Base-by-base conservation (phyloP, 768 basidiomycete species). In the Termitomyces sp. region DNA sequence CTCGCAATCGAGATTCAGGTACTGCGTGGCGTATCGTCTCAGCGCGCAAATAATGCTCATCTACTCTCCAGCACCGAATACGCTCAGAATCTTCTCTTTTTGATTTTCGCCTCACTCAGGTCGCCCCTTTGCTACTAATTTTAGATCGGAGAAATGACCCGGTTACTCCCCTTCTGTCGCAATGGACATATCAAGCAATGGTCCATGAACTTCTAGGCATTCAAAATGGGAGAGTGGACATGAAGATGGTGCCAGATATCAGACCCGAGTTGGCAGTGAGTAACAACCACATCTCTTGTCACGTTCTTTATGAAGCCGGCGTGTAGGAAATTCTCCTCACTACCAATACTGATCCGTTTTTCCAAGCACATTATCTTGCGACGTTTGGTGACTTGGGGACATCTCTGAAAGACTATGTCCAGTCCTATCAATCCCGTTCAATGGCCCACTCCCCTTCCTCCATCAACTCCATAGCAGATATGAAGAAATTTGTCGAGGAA, bases 171-270 rank as follows among this genome's bases (percentile, higher is more conserved):
- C 74, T 98, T 37, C 79, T 98, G 31, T 93, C 93, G 2, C 97
- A 98, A 71, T 98, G 97, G 97, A 98, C 97, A 25, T 98, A 98
- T 73, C 96, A 98, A 69, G 97, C 96, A 1, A 98, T 98, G 95
- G 97, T 98, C 0, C 97, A 99, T 66, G 97, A 98, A 69, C 77
- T 97, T 14, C 73, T 98, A 7, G 89, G 91, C 2, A 97, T 99
- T 45, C 87, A 90, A 59, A 98, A 98, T 67, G 96, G 96, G 19
- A 82, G 97, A 57, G 95, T 98, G 4, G 86, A 92, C 66, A 72
- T 96, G 44, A 84, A 82, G 59, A 74, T 83, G 59, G 92, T 95
- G 35, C 93, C 93, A 14, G 95, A 92, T 62, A 89, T 95, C 43
- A 75, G 81, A 48, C 86, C 90, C 27, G 97, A 99, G 69, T 78